Evolutionary conservation across 2,329 filamentous ascomycete genomes (phyloP).

Genomic region (Cadophora malorum): DNA sequence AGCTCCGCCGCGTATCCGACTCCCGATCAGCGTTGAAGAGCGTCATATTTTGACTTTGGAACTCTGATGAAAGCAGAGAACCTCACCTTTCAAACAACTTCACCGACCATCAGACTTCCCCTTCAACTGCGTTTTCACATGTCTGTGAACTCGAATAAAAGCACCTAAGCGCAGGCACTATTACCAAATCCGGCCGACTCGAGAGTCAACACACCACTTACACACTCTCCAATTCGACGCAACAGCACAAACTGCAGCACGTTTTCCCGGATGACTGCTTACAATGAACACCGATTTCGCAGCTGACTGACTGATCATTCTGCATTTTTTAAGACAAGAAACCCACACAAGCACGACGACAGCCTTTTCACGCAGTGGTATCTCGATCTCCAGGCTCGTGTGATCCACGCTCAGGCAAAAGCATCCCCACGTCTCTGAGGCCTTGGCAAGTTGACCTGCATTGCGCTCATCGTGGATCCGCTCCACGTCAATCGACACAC

Average conservation of each 20-base stretch:
- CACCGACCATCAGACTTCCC: no score
- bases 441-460: constrained; percentile 35
- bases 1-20: constrained; percentile 11
- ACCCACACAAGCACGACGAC: background rate
- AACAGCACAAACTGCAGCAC: constrained; percentile 18
- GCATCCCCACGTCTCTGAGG: constrained; percentile 38
- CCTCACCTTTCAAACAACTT: background rate
- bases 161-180: background rate
- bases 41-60: constrained; percentile 1
- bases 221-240: constrained; percentile 2
- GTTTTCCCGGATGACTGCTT: constrained; percentile 35
- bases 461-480: constrained; percentile 32
- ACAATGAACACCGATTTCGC: constrained; percentile 30
- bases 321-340: background rate
- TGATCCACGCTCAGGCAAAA: constrained; percentile 8
- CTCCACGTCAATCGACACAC: constrained; percentile 31
- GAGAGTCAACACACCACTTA: constrained; percentile 14
- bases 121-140: background rate
- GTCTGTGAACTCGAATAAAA: background rate
- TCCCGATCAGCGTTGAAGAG: constrained; percentile 1
- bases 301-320: constrained; percentile 32
- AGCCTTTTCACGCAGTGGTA: background rate
- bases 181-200: constrained; percentile 3
- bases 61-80: background rate
- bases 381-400: constrained; percentile 4